Percentiles rank a stretch among this genome's conserved stretches.
These are phyloP conservation scores for Multifurca ochricompacta DNA, from an alignment of 768 basidiomycete species.

Conservation along the genomic window DNA sequence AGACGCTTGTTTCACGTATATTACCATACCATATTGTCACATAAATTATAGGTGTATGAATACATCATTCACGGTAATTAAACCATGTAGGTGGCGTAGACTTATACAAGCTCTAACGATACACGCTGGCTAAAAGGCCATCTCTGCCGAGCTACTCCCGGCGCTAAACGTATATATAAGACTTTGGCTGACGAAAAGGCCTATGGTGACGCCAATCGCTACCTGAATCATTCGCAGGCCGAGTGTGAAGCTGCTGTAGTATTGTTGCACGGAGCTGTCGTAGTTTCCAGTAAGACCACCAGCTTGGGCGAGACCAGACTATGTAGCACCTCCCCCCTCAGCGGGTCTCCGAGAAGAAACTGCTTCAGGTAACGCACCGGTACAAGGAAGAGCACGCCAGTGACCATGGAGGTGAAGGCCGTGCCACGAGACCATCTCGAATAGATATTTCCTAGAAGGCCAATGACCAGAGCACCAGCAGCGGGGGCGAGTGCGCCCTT, in stretches of 20 bases:
- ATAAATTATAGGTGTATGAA: constrained; percentile 10
- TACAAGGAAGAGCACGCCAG: constrained; percentile 84
- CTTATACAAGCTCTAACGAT: too few relatives aligned
- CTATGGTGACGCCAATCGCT: constrained; percentile 79
- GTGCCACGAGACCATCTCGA: constrained; percentile 69
- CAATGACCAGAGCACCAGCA: constrained; percentile 69
- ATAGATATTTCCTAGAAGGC: constrained; percentile 75
- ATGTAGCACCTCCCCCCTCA: constrained; percentile 10
- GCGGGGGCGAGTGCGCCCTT: constrained; percentile 70
- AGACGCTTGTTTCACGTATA: not conserved
- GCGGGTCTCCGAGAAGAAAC: not conserved
- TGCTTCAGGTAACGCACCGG: constrained; percentile 48
- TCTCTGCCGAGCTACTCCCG: constrained; percentile 64
- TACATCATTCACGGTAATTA: constrained; percentile 15
- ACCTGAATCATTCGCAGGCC: constrained; percentile 80
- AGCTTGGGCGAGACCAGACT: constrained; percentile 73
- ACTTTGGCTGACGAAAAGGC: constrained; percentile 74
- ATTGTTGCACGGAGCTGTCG: constrained; percentile 54
- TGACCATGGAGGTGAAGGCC: constrained; percentile 88
- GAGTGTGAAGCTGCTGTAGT: constrained; percentile 70
- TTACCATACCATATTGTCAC: constrained; percentile 7
- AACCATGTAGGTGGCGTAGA: constrained; percentile 12
- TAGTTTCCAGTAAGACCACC: constrained; percentile 61
- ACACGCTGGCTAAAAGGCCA: constrained; percentile 47
- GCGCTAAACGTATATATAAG: constrained; percentile 71